Base-by-base conservation (phyloP, 805 yeast species). In the Ogataea methanolica region DNA sequence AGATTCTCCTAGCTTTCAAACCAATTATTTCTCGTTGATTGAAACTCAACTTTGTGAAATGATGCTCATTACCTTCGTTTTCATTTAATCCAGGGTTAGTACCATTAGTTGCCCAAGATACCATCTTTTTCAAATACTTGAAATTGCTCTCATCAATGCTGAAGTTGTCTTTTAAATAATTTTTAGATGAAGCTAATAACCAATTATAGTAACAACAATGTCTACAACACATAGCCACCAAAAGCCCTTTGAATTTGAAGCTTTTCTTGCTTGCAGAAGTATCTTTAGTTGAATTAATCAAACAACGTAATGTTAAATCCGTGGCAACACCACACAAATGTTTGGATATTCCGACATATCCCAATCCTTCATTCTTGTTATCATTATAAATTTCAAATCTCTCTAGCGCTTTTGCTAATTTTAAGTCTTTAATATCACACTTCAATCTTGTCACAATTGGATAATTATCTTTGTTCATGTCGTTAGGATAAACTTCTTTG, bases 311-410 rank as follows among this genome's bases (percentile, higher is more conserved):
- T 0, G 97, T 85, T 43, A 90, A 69, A 62, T 90, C 97, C 0
- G 97, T 91, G 1, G 97, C 97, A 3, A 86, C 95, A 5, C 97
- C 97, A 67, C 97, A 90, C 34, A 91, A 67, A 67, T 90, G 97
- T 63, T 90, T 90, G 5, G 96, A 89, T 3, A 90, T 79, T 1
- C 83, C 88, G 8, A 85, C 83, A 33, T 52, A 53, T 1, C 47
- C 21, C 7, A 45, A 34, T 11, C 19, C 37, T 2, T 33, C 17
- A 2, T 15, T 15, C 7, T 35, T 39, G 4, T 38, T 34, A 16
- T 41, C 31, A 9, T 26, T 11, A 26, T 26, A 9, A 26, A 11
- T 11, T 26, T 26, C 33, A 34, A 67, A 58, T 2, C 53, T 58
- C 19, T 60, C 58, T 1, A 81, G 50, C 16, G 81, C 71, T 21